Conservation (phyloP, 352 stramenopile species). For the Phytophthora pistaciae region DNA sequence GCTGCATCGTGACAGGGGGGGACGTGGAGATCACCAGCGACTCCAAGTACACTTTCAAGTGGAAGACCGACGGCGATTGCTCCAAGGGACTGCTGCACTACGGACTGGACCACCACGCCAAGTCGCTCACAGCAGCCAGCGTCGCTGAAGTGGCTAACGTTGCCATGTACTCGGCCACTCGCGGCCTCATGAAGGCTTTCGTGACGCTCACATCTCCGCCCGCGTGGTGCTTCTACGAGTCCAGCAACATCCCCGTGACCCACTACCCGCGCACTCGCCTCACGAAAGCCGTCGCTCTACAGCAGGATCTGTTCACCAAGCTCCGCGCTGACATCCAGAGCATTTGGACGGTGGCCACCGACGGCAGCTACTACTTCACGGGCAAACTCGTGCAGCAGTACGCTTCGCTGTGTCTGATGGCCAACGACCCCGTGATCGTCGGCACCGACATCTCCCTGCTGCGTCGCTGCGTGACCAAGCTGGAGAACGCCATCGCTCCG, state of each 20-base stretch:
- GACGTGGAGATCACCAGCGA: slow-evolving; percentile 53
- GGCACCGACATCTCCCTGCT: slow-evolving; percentile 63
- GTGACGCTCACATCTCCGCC: slow-evolving; percentile 51
- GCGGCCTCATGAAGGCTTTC: slow-evolving; percentile 64
- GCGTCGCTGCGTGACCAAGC: slow-evolving; percentile 67
- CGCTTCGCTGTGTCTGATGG: slow-evolving; percentile 77
- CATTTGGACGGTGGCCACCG: slow-evolving; percentile 56
- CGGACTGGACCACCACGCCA: slow-evolving; percentile 64
- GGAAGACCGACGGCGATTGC: slow-evolving; percentile 65
- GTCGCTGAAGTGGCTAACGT: slow-evolving; percentile 45
- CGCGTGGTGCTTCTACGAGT: slow-evolving; percentile 60
- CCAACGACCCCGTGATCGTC: slow-evolving; percentile 73
- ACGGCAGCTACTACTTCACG: slow-evolving; percentile 81
- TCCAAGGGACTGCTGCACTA: slow-evolving; percentile 69
- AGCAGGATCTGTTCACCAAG: slow-evolving; percentile 52
- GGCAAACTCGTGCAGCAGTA: slow-evolving; percentile 83
- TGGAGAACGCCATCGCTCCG: slow-evolving; percentile 60
- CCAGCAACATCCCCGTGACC: slow-evolving; percentile 50
- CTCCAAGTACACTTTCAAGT: slow-evolving; percentile 66
- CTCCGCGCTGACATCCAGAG: slow-evolving; percentile 63
- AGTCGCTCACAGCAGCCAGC: slow-evolving; percentile 53
- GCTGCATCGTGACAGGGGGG: slow-evolving; percentile 68
- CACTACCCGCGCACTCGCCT: slow-evolving; percentile 67
- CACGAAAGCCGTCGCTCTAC: slow-evolving; percentile 40
- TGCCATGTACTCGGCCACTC: slow-evolving; percentile 56